These are phyloP conservation scores for Starmerella potacharoeniae DNA, from an alignment of 805 yeast species.

Conservation along the genomic window DNA sequence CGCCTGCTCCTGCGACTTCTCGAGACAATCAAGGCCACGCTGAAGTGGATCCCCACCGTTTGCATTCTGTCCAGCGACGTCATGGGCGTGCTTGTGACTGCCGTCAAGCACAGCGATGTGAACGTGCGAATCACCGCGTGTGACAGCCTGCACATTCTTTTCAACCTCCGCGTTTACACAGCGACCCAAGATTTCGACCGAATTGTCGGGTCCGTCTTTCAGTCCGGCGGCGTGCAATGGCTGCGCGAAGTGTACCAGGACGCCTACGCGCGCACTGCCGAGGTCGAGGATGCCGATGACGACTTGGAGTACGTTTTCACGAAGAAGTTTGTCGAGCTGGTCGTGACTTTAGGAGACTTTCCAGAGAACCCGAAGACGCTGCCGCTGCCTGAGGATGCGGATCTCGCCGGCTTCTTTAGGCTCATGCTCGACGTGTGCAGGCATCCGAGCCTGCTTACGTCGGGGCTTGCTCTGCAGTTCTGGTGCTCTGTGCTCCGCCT, in stretches of 20 bases:
- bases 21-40: slow-evolving; percentile 75
- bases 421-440: slow-evolving; percentile 70
- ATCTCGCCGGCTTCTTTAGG: slow-evolving; percentile 54
- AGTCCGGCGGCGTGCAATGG: slow-evolving; percentile 59
- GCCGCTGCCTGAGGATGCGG: slow-evolving; percentile 42
- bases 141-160: slow-evolving; percentile 80
- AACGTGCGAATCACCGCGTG: slow-evolving; percentile 70
- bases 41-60: slow-evolving; percentile 81
- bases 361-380: slow-evolving; percentile 33
- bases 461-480: slow-evolving; percentile 82
- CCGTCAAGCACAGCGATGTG: slow-evolving; percentile 35
- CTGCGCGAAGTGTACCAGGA: slow-evolving; percentile 47
- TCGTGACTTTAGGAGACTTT: slow-evolving; percentile 74
- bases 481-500: slow-evolving; percentile 86
- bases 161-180: slow-evolving; percentile 59
- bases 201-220: slow-evolving; percentile 68
- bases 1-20: slow-evolving; percentile 39
- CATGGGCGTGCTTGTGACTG: slow-evolving; percentile 46
- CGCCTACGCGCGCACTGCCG: slow-evolving; percentile 19
- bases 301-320: slow-evolving; percentile 69
- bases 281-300: slow-evolving; percentile 47
- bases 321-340: slow-evolving; percentile 87
- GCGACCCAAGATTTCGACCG: slow-evolving; percentile 58
- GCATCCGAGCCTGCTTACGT: slow-evolving; percentile 77
- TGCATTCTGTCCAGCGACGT: slow-evolving; percentile 58